Conservation (phyloP, 352 stramenopile species). For the Phytophthora sansomeana region DNA sequence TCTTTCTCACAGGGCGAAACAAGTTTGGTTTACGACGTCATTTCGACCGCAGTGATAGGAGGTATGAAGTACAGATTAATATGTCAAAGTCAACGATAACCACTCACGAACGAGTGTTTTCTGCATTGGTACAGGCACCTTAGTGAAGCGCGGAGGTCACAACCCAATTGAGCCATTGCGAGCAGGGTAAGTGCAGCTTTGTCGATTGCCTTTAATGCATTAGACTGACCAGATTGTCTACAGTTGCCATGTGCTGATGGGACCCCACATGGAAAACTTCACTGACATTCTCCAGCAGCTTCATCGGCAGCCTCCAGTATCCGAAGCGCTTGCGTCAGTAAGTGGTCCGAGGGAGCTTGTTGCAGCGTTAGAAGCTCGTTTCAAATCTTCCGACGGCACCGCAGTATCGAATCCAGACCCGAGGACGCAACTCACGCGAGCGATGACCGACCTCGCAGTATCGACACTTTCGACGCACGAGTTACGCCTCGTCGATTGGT, state of each 20-base stretch:
- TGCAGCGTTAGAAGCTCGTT: constrained; percentile 24
- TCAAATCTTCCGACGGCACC: constrained; percentile 9
- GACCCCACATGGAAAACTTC: constrained; percentile 81
- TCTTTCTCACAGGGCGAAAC: constrained; percentile 59
- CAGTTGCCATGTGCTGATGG: constrained; percentile 70
- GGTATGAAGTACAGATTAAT: constrained; percentile 32
- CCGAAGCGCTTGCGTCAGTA: constrained; percentile 25
- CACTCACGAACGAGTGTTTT: not conserved
- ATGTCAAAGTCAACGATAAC: not conserved
- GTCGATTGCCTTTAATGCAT: not conserved
- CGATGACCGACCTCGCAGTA: constrained; percentile 42
- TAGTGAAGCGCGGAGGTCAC: constrained; percentile 69
- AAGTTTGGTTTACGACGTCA: constrained; percentile 53
- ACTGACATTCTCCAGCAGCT: constrained; percentile 55
- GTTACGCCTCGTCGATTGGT: constrained; percentile 44
- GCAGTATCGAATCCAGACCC: not conserved
- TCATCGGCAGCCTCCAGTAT: constrained; percentile 8
- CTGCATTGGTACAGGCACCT: constrained; percentile 44
- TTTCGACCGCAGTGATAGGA: constrained; percentile 70
- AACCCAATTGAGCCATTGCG: constrained; percentile 81
- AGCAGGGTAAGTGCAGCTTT: constrained; percentile 44
- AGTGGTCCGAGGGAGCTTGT: constrained; percentile 28
- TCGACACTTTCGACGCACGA: constrained; percentile 44
- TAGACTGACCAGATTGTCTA: constrained; percentile 9
- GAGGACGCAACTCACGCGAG: constrained; percentile 30